phyloP scores from a whole-genome alignment of 805 yeast species.

The Candida boidinii region DNA sequence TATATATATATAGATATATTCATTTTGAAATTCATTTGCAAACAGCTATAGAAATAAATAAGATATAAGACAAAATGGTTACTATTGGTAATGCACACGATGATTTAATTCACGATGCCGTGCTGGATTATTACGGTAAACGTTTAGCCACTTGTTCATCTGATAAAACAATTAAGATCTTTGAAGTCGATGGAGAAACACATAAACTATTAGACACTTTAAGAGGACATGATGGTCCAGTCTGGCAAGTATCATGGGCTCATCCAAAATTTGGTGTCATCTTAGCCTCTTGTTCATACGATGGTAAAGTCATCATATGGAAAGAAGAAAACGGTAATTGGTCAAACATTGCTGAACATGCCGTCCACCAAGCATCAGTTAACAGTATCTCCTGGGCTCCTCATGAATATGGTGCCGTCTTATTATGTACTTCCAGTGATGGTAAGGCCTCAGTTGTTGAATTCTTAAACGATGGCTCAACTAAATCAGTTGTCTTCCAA shows the following conservation, averaged over 20 bases:
- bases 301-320: conserved; percentile 93
- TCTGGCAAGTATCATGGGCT: conserved; percentile 99
- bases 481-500: conserved; percentile 49
- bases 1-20: too few species aligned
- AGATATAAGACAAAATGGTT: conserved; percentile 34
- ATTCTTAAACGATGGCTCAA: conserved; percentile 82
- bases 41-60: too few species aligned
- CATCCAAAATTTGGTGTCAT: conserved; percentile 97
- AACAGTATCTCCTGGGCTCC: conserved; percentile 97
- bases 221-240: conserved; percentile 94
- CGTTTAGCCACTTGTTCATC: conserved; percentile 94
- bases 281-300: conserved; percentile 90
- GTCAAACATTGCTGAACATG: conserved; percentile 80
- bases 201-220: conserved; percentile 80
- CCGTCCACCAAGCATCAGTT: conserved; percentile 87
- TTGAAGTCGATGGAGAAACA: conserved; percentile 80
- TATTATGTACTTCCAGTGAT: conserved; percentile 87
- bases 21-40: too few species aligned
- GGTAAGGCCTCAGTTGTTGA: conserved; percentile 89
- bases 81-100: conserved; percentile 87
- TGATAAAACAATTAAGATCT: conserved; percentile 91
- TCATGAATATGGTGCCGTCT: conserved; percentile 88
- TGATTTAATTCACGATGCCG: conserved; percentile 94
- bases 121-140: conserved; percentile 92
- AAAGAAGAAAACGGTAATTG: conserved; percentile 85